Evolutionary conservation across 2,329 filamentous ascomycete species (phyloP).

Genomic region (Fusarium torulosum): DNA sequence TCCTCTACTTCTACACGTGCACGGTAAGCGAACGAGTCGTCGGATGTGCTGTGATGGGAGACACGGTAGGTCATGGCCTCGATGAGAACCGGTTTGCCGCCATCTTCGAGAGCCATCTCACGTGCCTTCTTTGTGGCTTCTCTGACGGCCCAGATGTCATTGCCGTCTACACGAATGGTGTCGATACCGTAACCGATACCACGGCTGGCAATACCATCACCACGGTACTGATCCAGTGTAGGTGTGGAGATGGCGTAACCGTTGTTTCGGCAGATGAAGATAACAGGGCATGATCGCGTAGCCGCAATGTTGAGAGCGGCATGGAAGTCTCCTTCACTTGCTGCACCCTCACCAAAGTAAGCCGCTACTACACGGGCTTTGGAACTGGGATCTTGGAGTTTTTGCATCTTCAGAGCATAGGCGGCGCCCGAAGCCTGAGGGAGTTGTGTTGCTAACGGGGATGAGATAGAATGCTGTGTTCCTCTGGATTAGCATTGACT

Average conservation of each 20-base stretch:
- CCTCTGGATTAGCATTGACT: slow-evolving; percentile 15
- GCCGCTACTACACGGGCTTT: slow-evolving; percentile 79
- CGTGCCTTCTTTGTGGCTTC: slow-evolving; percentile 84
- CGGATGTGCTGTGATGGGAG: slow-evolving; percentile 94
- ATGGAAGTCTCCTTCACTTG: slow-evolving; percentile 92
- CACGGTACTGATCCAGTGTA: slow-evolving; percentile 89
- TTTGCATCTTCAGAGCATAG: slow-evolving; percentile 87
- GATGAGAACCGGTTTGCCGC: slow-evolving; percentile 86
- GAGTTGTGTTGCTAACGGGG: slow-evolving; percentile 87
- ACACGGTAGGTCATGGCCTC: slow-evolving; percentile 99
- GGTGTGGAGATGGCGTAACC: slow-evolving; percentile 92
- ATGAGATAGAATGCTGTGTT: slow-evolving; percentile 81
- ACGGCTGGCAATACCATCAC: slow-evolving; percentile 88
- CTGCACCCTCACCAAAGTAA: slow-evolving; percentile 92
- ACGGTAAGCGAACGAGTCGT: slow-evolving; percentile 97
- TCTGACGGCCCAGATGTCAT: slow-evolving; percentile 90
- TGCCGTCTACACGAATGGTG: slow-evolving; percentile 92
- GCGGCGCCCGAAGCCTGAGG: slow-evolving; percentile 89
- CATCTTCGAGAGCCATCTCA: slow-evolving; percentile 80
- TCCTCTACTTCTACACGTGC: slow-evolving; percentile 94
- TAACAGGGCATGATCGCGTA: slow-evolving; percentile 85
- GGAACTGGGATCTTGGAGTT: slow-evolving; percentile 75
- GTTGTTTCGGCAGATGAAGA: slow-evolving; percentile 95
- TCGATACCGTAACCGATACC: slow-evolving; percentile 95
- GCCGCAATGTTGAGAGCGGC: slow-evolving; percentile 92